Conservation (phyloP, 1,284 basidiomycete species). For the Tylopilus sp. region DNA sequence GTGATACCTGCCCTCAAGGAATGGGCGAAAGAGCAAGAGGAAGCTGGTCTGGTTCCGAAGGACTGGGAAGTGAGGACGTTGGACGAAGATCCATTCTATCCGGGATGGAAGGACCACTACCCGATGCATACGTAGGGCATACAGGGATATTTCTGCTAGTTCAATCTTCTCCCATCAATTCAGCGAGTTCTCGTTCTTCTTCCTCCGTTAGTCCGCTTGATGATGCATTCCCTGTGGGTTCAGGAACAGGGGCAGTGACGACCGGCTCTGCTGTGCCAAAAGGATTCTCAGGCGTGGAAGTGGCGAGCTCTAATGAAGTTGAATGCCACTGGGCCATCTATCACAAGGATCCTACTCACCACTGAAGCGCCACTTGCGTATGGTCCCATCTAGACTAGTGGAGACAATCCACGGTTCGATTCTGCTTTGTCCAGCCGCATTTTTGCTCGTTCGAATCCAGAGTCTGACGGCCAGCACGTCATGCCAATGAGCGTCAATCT, state of each 20-base stretch:
- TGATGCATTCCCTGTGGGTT: constrained; percentile 18
- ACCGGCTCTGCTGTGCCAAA: constrained; percentile 21
- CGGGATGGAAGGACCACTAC: constrained; percentile 38
- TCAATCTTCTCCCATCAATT: constrained; percentile 61
- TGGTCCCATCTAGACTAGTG: constrained; percentile 77
- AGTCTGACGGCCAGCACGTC: constrained; percentile 71
- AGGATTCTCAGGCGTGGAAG: constrained; percentile 38
- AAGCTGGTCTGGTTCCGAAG: constrained; percentile 40
- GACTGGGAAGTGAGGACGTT: constrained; percentile 46
- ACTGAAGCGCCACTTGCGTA: constrained; percentile 73
- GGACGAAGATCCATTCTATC: constrained; percentile 47
- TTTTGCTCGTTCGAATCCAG: constrained; percentile 56
- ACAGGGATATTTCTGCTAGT: neutral
- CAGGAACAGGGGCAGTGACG: constrained; percentile 21
- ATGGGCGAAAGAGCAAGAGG: constrained; percentile 47
- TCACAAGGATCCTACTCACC: constrained; percentile 43
- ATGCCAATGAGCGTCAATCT: constrained; percentile 82
- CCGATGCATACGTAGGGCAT: constrained; percentile 13
- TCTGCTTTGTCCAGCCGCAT: constrained; percentile 41
- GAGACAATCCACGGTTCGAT: constrained; percentile 77
- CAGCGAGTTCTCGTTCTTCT: constrained; percentile 75
- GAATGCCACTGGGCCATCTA: neutral
- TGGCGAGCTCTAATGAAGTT: constrained; percentile 43
- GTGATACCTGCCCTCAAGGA: constrained; percentile 41
- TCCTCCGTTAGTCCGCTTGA: constrained; percentile 57